These are phyloP conservation scores for Starmerella apicola DNA, from an alignment of 805 yeast genomes.

Conservation along the genomic window DNA sequence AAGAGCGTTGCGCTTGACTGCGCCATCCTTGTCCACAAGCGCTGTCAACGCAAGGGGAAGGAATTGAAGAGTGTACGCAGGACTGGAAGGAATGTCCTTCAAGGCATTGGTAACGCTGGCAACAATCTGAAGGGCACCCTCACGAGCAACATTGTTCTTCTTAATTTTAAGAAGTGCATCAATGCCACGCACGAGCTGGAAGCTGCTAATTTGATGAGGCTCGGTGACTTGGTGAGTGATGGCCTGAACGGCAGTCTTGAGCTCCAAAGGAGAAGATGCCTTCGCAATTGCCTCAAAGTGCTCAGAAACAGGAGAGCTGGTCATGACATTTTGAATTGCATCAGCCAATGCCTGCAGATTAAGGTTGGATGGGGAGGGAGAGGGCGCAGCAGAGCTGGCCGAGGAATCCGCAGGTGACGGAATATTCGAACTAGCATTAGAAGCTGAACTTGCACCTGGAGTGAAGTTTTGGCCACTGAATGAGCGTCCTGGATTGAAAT, in stretches of 20 bases:
- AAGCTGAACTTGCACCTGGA: slow-evolving; percentile 10
- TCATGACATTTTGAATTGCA: slow-evolving; percentile 51
- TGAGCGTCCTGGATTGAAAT: slow-evolving; percentile 13
- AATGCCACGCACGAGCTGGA: slow-evolving; percentile 54
- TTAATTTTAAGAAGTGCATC: slow-evolving; percentile 61
- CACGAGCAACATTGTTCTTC: slow-evolving; percentile 62
- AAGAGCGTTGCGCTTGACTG: slow-evolving; percentile 78
- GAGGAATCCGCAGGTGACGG: slow-evolving; percentile 18
- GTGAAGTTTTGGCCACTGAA: slow-evolving; percentile 12
- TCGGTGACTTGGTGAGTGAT: slow-evolving; percentile 40
- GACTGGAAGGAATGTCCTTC: slow-evolving; percentile 54
- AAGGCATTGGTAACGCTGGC: slow-evolving; percentile 47
- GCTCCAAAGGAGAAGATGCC: slow-evolving; percentile 42
- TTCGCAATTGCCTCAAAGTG: slow-evolving; percentile 40
- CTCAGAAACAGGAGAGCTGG: slow-evolving; percentile 53
- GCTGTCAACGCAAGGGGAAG: slow-evolving; percentile 56
- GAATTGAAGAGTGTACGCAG: slow-evolving; percentile 56
- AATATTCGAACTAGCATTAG: slow-evolving; percentile 1
- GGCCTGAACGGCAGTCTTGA: slow-evolving; percentile 41
- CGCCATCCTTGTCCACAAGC: slow-evolving; percentile 75
- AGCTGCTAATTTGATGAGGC: slow-evolving; percentile 44
- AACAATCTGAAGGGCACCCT: slow-evolving; percentile 54
- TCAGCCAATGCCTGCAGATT: slow-evolving; percentile 52
- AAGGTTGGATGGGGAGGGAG: slow-evolving; percentile 45
- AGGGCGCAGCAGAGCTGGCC: slow-evolving; percentile 30